Base-by-base conservation (phyloP, 306 rosid species). In the Hippophae rhamnoides region DNA sequence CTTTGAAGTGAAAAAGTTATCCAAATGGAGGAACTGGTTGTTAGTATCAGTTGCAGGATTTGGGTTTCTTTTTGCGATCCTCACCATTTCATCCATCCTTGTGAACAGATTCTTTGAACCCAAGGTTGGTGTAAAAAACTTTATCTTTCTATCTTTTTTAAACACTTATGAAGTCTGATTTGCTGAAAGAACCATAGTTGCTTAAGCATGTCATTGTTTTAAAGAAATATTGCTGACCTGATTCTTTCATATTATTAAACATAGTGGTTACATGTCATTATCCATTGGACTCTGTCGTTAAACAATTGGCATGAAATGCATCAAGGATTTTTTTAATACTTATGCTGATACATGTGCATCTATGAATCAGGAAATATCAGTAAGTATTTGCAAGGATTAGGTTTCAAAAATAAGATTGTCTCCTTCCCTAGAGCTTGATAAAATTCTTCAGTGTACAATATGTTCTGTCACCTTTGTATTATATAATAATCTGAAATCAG, bases 1-100 rank as follows among this genome's bases (percentile, higher is more conserved):
- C 73, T 82, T 84, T 62, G 50, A 65, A 68, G 60, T 40, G 11
- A 57, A 74, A 70, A 47, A 64, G 48, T 61, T 65, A 52, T 55
- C 67, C 5, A 70, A 58, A 31, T 62, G 61, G 41, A 83, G 90
- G 77, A 87, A 66, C 78, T 84, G 90, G 90, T 46, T 82, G 53
- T 70, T 82, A 68, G 80, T 85, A 63, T 75, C 89, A 45, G 78
- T 77, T 14, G 47, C 81, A 51, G 95, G 95, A 76, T 70, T 82
- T 52, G 90, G 84, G 72, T 63, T 81, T 75, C 83, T 90, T 31
- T 52, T 70, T 26, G 58, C 84, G 52, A 53, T 86, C 62, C 74
- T 87, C 69, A 63, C 76, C 63, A 61, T 80, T 12, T 71, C 88
- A 47, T 89, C 94, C 9, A 57, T 78, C 9, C 56, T 82, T 65